phyloP scores from a whole-genome alignment of 75 land plant species.

The Selaginella moellendorffii region DNA sequence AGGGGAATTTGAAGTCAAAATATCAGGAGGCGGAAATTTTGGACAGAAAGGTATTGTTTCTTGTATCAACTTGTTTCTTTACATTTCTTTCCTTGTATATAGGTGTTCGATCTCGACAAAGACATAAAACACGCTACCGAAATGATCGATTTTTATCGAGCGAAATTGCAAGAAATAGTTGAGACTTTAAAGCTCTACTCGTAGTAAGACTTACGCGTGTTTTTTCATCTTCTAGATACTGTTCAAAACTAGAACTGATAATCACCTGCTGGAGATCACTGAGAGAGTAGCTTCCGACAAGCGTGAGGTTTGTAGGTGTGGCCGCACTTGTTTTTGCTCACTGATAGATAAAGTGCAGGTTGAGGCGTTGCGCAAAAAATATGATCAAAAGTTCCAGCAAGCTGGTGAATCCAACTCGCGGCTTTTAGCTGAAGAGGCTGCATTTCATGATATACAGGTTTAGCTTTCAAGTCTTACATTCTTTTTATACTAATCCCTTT shows the following conservation, averaged over 20 bases:
- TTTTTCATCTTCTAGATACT: slow-evolving; percentile 40
- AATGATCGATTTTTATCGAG: slow-evolving; percentile 73
- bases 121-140: slow-evolving; percentile 69
- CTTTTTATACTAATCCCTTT: no score
- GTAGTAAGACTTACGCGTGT: no score
- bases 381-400: slow-evolving; percentile 85
- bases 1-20: slow-evolving; percentile 39
- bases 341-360: slow-evolving; percentile 30
- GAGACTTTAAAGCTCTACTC: no score
- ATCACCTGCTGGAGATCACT: slow-evolving; percentile 68
- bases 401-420: slow-evolving; percentile 62
- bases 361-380: slow-evolving; percentile 59
- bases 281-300: slow-evolving; percentile 80
- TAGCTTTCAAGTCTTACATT: no score
- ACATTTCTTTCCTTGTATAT: not conserved
- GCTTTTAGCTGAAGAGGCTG: slow-evolving; percentile 65
- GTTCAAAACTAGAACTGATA: slow-evolving; percentile 89
- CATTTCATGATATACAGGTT: slow-evolving; percentile 78
- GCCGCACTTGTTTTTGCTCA: not conserved
- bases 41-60: slow-evolving; percentile 48
- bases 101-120: slow-evolving; percentile 23
- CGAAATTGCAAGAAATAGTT: slow-evolving; percentile 93
- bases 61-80: not conserved
- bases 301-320: slow-evolving; percentile 77
- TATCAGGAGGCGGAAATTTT: slow-evolving; percentile 40